Conservation (phyloP, 1,284 basidiomycete species). For the Ceratobasidium sp. region DNA sequence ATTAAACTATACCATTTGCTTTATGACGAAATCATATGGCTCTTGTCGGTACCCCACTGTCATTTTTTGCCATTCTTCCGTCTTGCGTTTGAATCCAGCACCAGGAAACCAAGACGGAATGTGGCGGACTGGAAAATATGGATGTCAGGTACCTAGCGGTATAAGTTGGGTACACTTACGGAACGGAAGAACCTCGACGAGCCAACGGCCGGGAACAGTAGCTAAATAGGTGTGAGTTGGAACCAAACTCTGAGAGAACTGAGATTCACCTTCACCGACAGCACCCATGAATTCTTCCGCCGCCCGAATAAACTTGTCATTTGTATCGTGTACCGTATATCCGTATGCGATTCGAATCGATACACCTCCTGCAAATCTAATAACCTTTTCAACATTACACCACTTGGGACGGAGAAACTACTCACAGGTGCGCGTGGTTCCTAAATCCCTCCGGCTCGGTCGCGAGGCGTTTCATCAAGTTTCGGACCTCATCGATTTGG, state of each 20-base stretch:
- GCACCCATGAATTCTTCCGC: constrained; percentile 23
- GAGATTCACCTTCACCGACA: constrained; percentile 22
- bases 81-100: constrained; percentile 26
- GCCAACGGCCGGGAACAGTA: too few species aligned
- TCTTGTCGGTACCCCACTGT: constrained; percentile 3
- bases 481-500: constrained; percentile 18
- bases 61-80: constrained; percentile 23
- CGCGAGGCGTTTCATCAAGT: constrained; percentile 26
- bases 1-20: constrained; percentile 7
- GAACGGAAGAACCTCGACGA: constrained; percentile 28
- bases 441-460: constrained; percentile 14
- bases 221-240: neutral
- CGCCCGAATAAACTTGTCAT: constrained; percentile 28
- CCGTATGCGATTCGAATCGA: constrained; percentile 32
- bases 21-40: constrained; percentile 18
- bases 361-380: constrained; percentile 32
- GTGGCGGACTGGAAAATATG: constrained; percentile 24
- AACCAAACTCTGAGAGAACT: neutral
- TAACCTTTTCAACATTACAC: neutral
- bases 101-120: constrained; percentile 39
- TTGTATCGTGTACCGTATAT: constrained; percentile 7
- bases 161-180: neutral
- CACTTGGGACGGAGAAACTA: too few species aligned
- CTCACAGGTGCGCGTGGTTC: constrained; percentile 28
- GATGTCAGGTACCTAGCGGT: neutral